phyloP scores from a whole-genome alignment of 23 red algal species.

The Gracilaria gracilis region DNA sequence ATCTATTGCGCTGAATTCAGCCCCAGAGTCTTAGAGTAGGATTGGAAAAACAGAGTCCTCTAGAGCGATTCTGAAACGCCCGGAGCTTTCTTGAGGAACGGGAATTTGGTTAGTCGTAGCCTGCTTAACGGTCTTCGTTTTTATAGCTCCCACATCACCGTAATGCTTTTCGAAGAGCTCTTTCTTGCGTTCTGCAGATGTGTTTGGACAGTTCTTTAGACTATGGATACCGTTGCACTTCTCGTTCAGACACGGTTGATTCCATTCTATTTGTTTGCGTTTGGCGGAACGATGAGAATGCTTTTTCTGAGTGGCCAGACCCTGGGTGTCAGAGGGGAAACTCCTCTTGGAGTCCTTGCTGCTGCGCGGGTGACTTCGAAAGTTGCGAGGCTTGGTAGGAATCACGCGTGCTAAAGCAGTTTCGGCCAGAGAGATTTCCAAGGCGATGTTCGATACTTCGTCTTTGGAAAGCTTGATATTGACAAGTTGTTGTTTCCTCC shows the following conservation, averaged over 20 bases:
- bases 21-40: neutral
- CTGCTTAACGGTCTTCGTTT: neutral
- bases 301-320: neutral
- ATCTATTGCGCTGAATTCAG: conserved; percentile 15
- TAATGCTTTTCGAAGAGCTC: conserved; percentile 9
- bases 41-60: neutral
- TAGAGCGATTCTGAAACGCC: neutral
- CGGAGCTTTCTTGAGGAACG: neutral
- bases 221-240: neutral
- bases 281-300: neutral
- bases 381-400: neutral
- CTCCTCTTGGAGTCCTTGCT: neutral
- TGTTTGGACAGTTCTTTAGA: conserved; percentile 18
- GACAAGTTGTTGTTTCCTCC: conserved; percentile 16
- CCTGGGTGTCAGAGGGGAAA: neutral
- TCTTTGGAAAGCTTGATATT: conserved; percentile 28
- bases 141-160: neutral
- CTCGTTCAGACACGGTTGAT: neutral
- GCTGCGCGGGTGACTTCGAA: neutral
- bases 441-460: neutral
- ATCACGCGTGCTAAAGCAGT: neutral
- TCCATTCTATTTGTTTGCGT: neutral
- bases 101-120: neutral
- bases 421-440: neutral
- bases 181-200: neutral